Evolutionary conservation across 331 rosid genomes (phyloP).

Genomic region (Rosa hybrid): DNA sequence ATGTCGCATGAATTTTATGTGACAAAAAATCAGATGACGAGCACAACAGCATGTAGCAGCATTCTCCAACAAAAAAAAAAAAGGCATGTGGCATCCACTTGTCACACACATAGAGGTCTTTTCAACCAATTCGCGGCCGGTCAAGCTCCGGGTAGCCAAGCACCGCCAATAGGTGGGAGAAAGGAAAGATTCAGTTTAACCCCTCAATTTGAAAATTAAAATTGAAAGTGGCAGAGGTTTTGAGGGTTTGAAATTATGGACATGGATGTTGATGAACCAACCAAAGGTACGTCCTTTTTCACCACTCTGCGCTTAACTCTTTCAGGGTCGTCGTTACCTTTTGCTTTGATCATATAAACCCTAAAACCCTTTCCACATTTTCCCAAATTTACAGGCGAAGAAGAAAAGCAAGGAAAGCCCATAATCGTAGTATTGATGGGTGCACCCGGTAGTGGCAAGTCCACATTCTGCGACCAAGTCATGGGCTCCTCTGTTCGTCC

Average conservation of each 20-base stretch:
- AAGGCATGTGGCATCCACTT: neutral
- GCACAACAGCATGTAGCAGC: too few relatives aligned
- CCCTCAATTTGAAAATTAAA: neutral
- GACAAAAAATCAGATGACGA: too few relatives aligned
- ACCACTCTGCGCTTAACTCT: neutral
- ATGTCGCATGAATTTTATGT: too few relatives aligned
- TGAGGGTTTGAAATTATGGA: constrained; percentile 22
- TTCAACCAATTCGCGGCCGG: neutral
- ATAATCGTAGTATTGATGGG: constrained; percentile 68
- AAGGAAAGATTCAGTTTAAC: neutral
- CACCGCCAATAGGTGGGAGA: neutral
- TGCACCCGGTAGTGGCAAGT: constrained; percentile 73
- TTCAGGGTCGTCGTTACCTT: neutral
- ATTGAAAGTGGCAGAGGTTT: neutral
- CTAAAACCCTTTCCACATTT: too few relatives aligned
- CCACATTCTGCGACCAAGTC: constrained; percentile 82
- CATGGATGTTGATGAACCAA: constrained; percentile 46
- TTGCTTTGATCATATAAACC: neutral
- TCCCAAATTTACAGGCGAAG: constrained; percentile 17
- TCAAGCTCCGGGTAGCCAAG: neutral
- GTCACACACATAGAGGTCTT: neutral
- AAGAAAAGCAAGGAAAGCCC: constrained; percentile 37
- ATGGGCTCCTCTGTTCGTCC: constrained; percentile 58
- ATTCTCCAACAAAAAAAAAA: too few relatives aligned
- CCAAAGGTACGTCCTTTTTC: constrained; percentile 40